These are phyloP conservation scores for Setomelanomma holmii DNA, from an alignment of 2,329 filamentous ascomycete species.

Conservation along the genomic window DNA sequence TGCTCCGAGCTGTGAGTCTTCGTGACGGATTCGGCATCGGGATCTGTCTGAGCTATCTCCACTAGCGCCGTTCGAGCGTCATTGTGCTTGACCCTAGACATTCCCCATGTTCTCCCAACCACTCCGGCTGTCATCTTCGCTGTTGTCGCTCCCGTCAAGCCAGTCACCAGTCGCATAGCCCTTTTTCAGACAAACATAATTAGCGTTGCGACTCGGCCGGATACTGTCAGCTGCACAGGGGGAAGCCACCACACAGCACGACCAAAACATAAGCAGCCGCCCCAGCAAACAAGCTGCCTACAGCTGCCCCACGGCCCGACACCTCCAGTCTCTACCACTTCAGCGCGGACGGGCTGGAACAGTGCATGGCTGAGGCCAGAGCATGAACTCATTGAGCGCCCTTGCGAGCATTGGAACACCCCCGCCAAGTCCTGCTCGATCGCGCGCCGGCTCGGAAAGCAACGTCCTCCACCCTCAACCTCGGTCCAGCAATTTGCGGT, in stretches of 20 bases:
- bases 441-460: conserved; percentile 62
- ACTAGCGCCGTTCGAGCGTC: conserved; percentile 4
- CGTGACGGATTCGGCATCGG: background rate
- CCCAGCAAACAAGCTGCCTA: conserved; percentile 16
- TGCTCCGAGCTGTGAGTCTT: conserved; percentile 1
- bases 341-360: background rate
- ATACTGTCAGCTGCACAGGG: conserved; percentile 1
- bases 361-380: conserved; percentile 60
- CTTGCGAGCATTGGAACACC: conserved; percentile 76
- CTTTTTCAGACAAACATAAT: background rate
- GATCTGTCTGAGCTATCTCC: conserved; percentile 1
- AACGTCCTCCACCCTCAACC: conserved; percentile 47
- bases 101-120: background rate
- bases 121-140: background rate
- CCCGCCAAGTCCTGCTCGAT: conserved; percentile 57
- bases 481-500: conserved; percentile 26
- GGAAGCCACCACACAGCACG: conserved; percentile 8
- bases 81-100: conserved; percentile 2
- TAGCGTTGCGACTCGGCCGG: background rate
- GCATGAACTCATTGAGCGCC: conserved; percentile 97
- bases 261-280: conserved; percentile 4
- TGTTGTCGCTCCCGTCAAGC: background rate
- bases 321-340: background rate
- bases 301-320: conserved; percentile 7
- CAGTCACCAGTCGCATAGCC: background rate